Conservation (phyloP, 805 yeast genomes). For the Sugiyamaella boreocaroliniensis region DNA sequence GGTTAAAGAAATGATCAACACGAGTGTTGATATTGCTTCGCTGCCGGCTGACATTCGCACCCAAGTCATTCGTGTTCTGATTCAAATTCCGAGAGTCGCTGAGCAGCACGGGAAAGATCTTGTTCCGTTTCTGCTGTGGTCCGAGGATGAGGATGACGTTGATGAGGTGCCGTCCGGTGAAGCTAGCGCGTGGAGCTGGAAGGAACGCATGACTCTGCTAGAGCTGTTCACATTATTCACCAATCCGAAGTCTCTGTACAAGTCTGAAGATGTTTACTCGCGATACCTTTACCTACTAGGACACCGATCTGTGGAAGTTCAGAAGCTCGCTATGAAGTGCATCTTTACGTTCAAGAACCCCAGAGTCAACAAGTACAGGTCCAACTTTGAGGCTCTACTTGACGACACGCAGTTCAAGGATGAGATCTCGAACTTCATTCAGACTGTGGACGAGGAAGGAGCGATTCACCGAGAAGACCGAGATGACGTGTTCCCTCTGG, state of each 20-base stretch:
- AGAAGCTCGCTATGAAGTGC: slow-evolving; percentile 64
- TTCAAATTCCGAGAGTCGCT: slow-evolving; percentile 56
- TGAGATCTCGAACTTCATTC: slow-evolving; percentile 62
- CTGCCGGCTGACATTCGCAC: slow-evolving; percentile 34
- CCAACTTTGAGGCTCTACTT: slow-evolving; percentile 62
- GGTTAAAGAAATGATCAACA: not conserved
- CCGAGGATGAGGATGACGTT: slow-evolving; percentile 25
- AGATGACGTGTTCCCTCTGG: slow-evolving; percentile 55
- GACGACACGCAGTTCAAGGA: slow-evolving; percentile 84
- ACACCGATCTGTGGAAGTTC: slow-evolving; percentile 54
- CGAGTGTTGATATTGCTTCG: not conserved
- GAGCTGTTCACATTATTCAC: slow-evolving; percentile 59
- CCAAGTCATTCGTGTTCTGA: slow-evolving; percentile 52
- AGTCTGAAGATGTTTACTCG: slow-evolving; percentile 46
- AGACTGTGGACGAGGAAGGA: slow-evolving; percentile 42
- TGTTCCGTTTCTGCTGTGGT: slow-evolving; percentile 49
- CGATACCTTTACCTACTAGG: slow-evolving; percentile 53
- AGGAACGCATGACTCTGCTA: slow-evolving; percentile 39
- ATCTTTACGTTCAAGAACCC: slow-evolving; percentile 58
- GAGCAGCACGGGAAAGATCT: slow-evolving; percentile 55
- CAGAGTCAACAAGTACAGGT: slow-evolving; percentile 59
- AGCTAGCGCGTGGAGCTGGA: slow-evolving; percentile 19
- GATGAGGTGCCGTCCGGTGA: slow-evolving; percentile 15
- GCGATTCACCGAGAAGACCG: slow-evolving; percentile 52
- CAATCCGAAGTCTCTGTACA: slow-evolving; percentile 49